These are phyloP conservation scores for Fusarium abutilonis DNA, from an alignment of 2,329 filamentous ascomycete genomes.

Conservation along the genomic window DNA sequence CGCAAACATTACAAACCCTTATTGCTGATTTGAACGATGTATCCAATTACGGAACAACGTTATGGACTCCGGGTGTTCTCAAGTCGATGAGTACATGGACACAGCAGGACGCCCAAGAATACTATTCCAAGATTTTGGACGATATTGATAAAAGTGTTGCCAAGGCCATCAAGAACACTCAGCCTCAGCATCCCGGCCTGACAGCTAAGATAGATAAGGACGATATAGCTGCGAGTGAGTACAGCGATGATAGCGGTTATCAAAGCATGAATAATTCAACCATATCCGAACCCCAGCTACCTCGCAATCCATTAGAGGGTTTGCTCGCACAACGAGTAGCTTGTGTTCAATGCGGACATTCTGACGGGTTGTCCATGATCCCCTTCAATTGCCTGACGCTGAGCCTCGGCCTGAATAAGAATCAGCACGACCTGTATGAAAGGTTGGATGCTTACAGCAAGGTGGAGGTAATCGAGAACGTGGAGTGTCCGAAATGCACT, in stretches of 20 bases:
- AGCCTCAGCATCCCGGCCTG: constrained; percentile 50
- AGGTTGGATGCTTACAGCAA: constrained; percentile 86
- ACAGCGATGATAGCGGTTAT: constrained; percentile 68
- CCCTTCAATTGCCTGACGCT: constrained; percentile 95
- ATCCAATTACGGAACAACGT: constrained; percentile 75
- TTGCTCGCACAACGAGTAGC: constrained; percentile 87
- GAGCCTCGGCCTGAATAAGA: constrained; percentile 72
- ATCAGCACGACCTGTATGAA: constrained; percentile 76
- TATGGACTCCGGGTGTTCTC: constrained; percentile 83
- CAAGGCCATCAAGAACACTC: constrained; percentile 53
- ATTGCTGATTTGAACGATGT: constrained; percentile 76
- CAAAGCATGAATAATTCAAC: constrained; percentile 57
- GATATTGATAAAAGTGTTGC: constrained; percentile 82
- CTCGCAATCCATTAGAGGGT: constrained; percentile 85
- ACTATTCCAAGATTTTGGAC: constrained; percentile 89
- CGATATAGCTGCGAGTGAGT: constrained; percentile 57
- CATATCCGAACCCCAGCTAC: constrained; percentile 50
- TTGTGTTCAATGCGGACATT: constrained; percentile 85
- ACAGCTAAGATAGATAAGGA: constrained; percentile 54
- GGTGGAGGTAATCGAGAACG: constrained; percentile 85
- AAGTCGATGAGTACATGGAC: constrained; percentile 96
- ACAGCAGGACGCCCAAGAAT: constrained; percentile 98
- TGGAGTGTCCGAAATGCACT: constrained; percentile 92
- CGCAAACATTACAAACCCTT: constrained; percentile 68
- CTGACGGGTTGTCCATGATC: constrained; percentile 87